Conservation (phyloP, 2,329 filamentous ascomycete genomes). For the Phialophora tarda region DNA sequence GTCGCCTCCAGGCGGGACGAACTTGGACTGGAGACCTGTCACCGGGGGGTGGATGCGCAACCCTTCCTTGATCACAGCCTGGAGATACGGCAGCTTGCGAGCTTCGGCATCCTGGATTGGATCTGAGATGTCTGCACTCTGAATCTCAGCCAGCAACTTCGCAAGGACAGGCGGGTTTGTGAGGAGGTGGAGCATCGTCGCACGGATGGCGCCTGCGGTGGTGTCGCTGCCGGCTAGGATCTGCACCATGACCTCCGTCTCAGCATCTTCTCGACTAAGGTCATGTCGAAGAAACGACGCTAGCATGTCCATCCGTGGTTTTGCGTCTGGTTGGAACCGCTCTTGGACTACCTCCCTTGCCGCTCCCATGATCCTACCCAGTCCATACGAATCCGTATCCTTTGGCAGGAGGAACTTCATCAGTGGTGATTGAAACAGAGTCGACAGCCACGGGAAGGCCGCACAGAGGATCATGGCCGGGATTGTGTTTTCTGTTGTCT, state of each 20-base stretch:
- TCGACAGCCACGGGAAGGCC: conserved; percentile 33
- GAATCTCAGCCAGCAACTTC: conserved; percentile 51
- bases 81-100: conserved; percentile 54
- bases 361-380: conserved; percentile 34
- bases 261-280: conserved; percentile 27
- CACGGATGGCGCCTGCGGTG: conserved; percentile 24
- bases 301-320: conserved; percentile 41
- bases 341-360: conserved; percentile 37
- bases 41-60: conserved; percentile 56
- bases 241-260: conserved; percentile 32
- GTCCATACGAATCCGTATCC: conserved; percentile 30
- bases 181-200: conserved; percentile 27
- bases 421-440: conserved; percentile 28
- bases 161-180: conserved; percentile 25
- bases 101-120: conserved; percentile 49
- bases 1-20: conserved; percentile 49
- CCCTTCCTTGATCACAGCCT: conserved; percentile 58
- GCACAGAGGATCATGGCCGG: conserved; percentile 32
- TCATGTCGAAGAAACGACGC: conserved; percentile 43
- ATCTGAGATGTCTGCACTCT: conserved; percentile 22
- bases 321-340: conserved; percentile 31
- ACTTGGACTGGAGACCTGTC: conserved; percentile 46
- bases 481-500: conserved; percentile 25
- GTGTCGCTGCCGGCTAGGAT: conserved; percentile 58
- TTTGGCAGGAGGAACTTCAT: conserved; percentile 29